Conservation (phyloP, 1,139 yeast genomes). For the Saccharomyces pastorianus region DNA sequence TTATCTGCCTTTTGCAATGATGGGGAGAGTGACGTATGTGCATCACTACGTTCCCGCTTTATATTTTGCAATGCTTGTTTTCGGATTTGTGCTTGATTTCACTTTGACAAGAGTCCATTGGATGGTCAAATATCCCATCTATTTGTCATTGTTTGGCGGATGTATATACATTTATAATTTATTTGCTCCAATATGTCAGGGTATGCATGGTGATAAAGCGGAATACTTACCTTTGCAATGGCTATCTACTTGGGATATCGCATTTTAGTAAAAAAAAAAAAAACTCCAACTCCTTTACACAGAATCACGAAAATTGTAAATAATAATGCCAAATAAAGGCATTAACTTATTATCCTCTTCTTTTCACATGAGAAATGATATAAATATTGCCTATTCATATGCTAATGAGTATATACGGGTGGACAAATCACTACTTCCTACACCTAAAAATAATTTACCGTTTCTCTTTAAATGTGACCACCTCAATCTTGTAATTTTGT, state of each 20-base stretch:
- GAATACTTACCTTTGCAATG: conserved; percentile 42
- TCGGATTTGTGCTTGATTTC: conserved; percentile 51
- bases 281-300: neutral
- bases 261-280: conserved; percentile 5
- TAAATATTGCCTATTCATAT: conserved; percentile 9
- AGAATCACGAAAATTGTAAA: neutral
- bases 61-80: conserved; percentile 62
- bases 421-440: conserved; percentile 64
- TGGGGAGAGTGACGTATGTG: conserved; percentile 79
- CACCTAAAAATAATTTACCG: conserved; percentile 41
- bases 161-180: conserved; percentile 38
- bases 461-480: conserved; percentile 37
- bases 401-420: conserved; percentile 47
- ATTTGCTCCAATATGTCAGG: conserved; percentile 47
- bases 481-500: conserved; percentile 48
- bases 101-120: conserved; percentile 16
- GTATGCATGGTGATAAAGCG: conserved; percentile 44
- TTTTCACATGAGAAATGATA: conserved; percentile 1
- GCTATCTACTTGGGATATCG: conserved; percentile 40
- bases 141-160: conserved; percentile 33
- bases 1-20: conserved; percentile 61
- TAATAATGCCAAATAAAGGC: neutral
- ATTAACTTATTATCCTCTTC: neutral
- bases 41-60: conserved; percentile 80
- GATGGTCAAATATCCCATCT: conserved; percentile 30